Percentiles rank a stretch among this genome's conserved stretches.
phyloP scores from a whole-genome alignment of 1,284 basidiomycete species.

The Porogramme epimiltina region DNA sequence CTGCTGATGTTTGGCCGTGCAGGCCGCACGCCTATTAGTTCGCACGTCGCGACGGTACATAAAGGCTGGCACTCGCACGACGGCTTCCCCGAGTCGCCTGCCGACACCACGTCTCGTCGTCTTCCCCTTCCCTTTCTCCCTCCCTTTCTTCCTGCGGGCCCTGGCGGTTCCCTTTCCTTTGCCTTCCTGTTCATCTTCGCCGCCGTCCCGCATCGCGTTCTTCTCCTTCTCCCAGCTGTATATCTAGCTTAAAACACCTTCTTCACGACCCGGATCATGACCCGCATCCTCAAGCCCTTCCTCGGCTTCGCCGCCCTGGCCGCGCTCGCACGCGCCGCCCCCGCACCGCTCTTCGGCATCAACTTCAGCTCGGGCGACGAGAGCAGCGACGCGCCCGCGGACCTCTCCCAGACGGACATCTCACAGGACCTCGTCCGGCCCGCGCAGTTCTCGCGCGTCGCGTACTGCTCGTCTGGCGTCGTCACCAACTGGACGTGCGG shows the following conservation, averaged over 20 bases:
- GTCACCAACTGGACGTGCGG: conserved; percentile 41
- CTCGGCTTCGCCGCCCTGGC: conserved; percentile 13
- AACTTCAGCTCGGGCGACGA: conserved; percentile 20
- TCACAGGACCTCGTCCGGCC: conserved; percentile 36
- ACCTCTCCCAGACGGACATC: conserved; percentile 26
- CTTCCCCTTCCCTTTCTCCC: neutral
- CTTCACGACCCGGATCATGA: conserved; percentile 8
- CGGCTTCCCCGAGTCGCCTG: neutral
- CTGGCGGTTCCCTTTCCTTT: conserved; percentile 15
- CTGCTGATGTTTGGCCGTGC: no score
- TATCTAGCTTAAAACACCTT: neutral
- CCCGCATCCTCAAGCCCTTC: conserved; percentile 12
- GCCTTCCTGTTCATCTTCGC: neutral
- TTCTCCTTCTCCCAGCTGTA: neutral
- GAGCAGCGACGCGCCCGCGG: conserved; percentile 10
- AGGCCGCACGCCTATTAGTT: no score
- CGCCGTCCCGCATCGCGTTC: neutral
- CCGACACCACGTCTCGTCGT: neutral
- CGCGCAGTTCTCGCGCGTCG: conserved; percentile 42
- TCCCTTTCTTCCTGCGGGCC: conserved; percentile 10
- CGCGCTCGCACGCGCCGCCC: conserved; percentile 19
- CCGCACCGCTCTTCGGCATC: conserved; percentile 28
- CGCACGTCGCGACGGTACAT: neutral
- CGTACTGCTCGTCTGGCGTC: conserved; percentile 38
- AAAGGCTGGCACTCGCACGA: neutral